These are phyloP conservation scores for Tremellales sp. DNA, from an alignment of 1,284 basidiomycete species.

Conservation along the genomic window DNA sequence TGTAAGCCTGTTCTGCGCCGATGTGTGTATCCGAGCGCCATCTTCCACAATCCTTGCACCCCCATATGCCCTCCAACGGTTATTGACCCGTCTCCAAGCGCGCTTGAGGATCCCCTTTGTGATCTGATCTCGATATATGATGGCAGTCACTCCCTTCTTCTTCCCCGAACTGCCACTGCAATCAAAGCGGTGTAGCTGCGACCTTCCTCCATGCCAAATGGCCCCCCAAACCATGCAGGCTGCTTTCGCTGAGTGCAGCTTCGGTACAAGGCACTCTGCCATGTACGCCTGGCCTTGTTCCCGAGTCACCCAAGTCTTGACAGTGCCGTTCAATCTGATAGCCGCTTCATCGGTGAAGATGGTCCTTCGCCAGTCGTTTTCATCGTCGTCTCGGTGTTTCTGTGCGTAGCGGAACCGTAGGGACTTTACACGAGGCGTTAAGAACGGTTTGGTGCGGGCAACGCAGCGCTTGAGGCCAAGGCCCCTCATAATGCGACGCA, in stretches of 20 bases:
- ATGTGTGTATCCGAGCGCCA: constrained; percentile 10
- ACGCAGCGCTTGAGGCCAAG: constrained; percentile 7
- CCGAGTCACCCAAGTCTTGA: constrained; percentile 12
- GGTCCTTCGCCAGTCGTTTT: constrained; percentile 7
- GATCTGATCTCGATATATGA: constrained; percentile 20
- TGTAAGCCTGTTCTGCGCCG: neutral
- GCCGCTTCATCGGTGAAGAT: constrained; percentile 15
- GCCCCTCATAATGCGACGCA: constrained; percentile 5
- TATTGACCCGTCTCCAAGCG: constrained; percentile 9
- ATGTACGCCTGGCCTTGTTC: constrained; percentile 3
- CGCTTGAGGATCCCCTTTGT: constrained; percentile 12
- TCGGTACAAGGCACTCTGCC: constrained; percentile 5
- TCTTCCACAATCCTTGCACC: constrained; percentile 16
- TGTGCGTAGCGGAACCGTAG: constrained; percentile 6
- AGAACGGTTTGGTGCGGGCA: constrained; percentile 12
- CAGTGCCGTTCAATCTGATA: constrained; percentile 6
- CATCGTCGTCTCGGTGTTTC: neutral
- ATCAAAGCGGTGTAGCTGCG: constrained; percentile 14
- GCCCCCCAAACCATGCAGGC: constrained; percentile 17
- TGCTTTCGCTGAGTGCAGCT: constrained; percentile 4
- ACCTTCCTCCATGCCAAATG: constrained; percentile 16
- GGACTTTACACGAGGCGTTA: neutral
- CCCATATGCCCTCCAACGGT: constrained; percentile 11
- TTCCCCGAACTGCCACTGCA: constrained; percentile 8
- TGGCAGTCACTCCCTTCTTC: constrained; percentile 12